Evolutionary conservation across 2,329 filamentous ascomycete species (phyloP), one percentile per base, ranked within the genome.

Genomic region (Helotiales sp.): DNA sequence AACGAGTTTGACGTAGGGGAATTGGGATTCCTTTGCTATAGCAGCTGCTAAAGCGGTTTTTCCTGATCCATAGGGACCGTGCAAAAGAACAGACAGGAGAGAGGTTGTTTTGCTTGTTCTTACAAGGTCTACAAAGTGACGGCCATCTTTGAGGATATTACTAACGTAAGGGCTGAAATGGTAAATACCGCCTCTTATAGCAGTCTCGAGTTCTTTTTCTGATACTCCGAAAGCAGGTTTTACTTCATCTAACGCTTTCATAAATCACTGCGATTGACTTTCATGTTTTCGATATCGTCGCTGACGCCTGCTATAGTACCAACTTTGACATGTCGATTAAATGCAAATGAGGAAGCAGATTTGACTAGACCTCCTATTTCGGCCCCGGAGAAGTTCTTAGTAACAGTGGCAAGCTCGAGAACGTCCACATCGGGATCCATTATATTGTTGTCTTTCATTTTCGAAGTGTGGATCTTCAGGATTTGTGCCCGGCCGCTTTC

Each of bases 341-440:
- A 93, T 22, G 93, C 93, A 72, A 93, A 96, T 0, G 92, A 96
- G 4, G 91, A 91, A 0, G 95, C 93, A 2, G 92, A 91, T 72
- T 95, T 96, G 48, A 97, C 91, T 1, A 99, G 78, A 78, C 95
- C 95, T 59, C 85, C 88, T 64, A 99, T 87, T 71, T 99, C 95
- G 38, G 95, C 95, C 73, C 95, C 95, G 0, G 93, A 97, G 70
- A 93, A 99, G 77, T 99, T 99, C 78, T 97, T 96, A 33, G 93
- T 98, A 52, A 88, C 69, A 8, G 81, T 81, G 0, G 93, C 93
- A 27, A 99, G 80, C 70, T 95, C 89, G 1, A 79, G 77, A 17
- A 97, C 71, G 69, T 96, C 80, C 22, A 96, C 91, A 66, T 93
- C 89, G 1, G 74, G 66, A 57, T 87, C 89, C 68, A 96, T 80